phyloP scores from a whole-genome alignment of 2,329 filamentous ascomycete genomes.

The Cryoendolithus antarcticus region DNA sequence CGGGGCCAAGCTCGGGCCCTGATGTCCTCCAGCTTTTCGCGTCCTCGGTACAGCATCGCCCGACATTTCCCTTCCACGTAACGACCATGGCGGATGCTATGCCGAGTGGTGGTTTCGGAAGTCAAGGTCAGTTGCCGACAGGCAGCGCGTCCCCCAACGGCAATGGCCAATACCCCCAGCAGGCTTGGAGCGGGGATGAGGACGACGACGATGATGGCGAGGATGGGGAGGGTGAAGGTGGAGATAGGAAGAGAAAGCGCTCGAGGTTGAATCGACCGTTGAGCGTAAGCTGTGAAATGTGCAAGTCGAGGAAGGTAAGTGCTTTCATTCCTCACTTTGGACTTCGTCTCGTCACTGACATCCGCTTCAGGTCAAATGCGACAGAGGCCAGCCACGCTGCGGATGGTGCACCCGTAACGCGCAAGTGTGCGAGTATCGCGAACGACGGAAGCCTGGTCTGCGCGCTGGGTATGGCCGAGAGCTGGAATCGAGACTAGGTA shows the following conservation, averaged over 20 bases:
- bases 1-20: no score
- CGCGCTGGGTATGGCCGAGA: constrained; percentile 44
- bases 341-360: no score
- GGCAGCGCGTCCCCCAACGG: no score
- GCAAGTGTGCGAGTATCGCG: constrained; percentile 55
- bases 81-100: no score
- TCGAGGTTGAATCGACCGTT: constrained; percentile 33
- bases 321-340: no score
- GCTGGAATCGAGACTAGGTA: constrained; percentile 46
- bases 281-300: constrained; percentile 54
- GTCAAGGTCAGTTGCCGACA: no score
- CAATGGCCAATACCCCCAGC: constrained; percentile 1
- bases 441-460: constrained; percentile 57
- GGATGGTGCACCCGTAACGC: constrained; percentile 60
- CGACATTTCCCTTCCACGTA: no score
- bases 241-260: constrained; percentile 25
- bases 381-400: constrained; percentile 63
- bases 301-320: constrained; percentile 65
- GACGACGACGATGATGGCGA: constrained; percentile 26
- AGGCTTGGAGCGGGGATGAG: constrained; percentile 29
- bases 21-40: no score
- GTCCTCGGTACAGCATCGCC: no score
- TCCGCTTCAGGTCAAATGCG: constrained; percentile 44
- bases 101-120: no score
- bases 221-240: constrained; percentile 12